Conservation (phyloP, 371 early-diverging fungal genomes). For the Blastocladiella emersonii region DNA sequence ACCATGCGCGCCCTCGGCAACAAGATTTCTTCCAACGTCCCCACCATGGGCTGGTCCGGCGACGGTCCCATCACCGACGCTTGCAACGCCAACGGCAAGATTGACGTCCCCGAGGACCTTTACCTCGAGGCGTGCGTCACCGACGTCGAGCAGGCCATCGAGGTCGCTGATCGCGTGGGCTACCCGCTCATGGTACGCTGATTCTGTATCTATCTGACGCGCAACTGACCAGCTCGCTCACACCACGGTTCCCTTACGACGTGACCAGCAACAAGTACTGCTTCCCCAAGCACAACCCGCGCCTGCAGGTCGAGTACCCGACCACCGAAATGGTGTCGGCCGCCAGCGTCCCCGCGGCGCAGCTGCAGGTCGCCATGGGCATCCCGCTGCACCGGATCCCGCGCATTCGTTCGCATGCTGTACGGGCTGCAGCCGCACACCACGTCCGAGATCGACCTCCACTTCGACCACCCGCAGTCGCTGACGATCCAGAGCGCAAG, state of each 20-base stretch:
- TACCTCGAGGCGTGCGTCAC: slow-evolving; percentile 68
- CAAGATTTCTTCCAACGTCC: slow-evolving; percentile 95
- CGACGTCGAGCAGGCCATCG: slow-evolving; percentile 58
- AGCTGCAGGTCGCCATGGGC: slow-evolving; percentile 96
- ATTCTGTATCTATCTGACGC: neutral
- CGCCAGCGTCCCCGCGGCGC: slow-evolving; percentile 93
- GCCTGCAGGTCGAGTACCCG: slow-evolving; percentile 98
- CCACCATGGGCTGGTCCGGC: slow-evolving; percentile 93
- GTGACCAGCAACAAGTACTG: slow-evolving; percentile 73
- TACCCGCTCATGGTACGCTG: slow-evolving; percentile 75
- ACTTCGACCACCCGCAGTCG: slow-evolving; percentile 66
- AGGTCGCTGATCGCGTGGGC: slow-evolving; percentile 72
- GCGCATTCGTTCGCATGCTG: slow-evolving; percentile 85
- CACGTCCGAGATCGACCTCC: slow-evolving; percentile 84
- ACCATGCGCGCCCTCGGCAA: slow-evolving; percentile 97
- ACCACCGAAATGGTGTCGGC: slow-evolving; percentile 97
- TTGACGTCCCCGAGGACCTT: slow-evolving; percentile 62
- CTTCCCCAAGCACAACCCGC: slow-evolving; percentile 95
- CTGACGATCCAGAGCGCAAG: slow-evolving; percentile 68
- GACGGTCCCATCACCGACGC: slow-evolving; percentile 47
- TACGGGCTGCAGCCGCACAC: slow-evolving; percentile 73
- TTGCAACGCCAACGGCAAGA: slow-evolving; percentile 44
- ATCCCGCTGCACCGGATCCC: slow-evolving; percentile 85
- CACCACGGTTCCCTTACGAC: slow-evolving; percentile 72
- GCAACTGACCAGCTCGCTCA: neutral